Conservation (phyloP, 2,329 filamentous ascomycete species). For the Myotisia sp. region DNA sequence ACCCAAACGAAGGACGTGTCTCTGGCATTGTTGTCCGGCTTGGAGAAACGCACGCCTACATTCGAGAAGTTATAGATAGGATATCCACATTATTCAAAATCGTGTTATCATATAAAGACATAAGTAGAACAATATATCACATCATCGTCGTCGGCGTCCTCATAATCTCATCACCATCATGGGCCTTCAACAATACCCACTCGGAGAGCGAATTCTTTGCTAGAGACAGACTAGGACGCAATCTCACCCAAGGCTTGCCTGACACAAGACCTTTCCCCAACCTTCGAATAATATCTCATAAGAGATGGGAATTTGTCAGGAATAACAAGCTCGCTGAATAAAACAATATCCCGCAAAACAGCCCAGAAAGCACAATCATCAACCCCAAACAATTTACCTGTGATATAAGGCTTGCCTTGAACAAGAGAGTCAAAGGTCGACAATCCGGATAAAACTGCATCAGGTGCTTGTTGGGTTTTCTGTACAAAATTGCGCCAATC, state of each 20-base stretch:
- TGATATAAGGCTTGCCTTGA: constrained; percentile 22
- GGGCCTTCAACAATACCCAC: too few relatives aligned
- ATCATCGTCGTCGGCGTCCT: too few relatives aligned
- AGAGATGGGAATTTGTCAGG: constrained; percentile 21
- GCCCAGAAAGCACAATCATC: constrained; percentile 34
- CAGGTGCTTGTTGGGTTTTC: not conserved
- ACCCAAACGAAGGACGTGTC: constrained; percentile 68
- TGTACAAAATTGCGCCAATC: not conserved
- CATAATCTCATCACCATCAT: too few relatives aligned
- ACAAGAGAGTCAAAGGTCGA: constrained; percentile 12
- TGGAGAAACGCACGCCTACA: constrained; percentile 63
- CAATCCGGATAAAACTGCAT: not conserved
- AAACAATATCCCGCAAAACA: constrained; percentile 25
- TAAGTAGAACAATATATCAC: too few relatives aligned
- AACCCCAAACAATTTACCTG: constrained; percentile 23
- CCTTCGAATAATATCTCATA: constrained; percentile 24
- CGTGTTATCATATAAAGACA: too few relatives aligned
- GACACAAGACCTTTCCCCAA: constrained; percentile 27
- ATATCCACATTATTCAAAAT: too few relatives aligned
- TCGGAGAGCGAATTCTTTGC: too few relatives aligned
- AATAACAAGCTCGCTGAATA: constrained; percentile 12
- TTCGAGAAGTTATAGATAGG: constrained; percentile 62
- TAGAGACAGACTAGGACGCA: too few relatives aligned
- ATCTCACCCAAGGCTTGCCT: constrained; percentile 20
- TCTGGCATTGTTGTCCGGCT: constrained; percentile 57